These are phyloP conservation scores for Rhynchospora breviuscula DNA, from an alignment of 176 grass and related monocot genomes.

Conservation along the genomic window DNA sequence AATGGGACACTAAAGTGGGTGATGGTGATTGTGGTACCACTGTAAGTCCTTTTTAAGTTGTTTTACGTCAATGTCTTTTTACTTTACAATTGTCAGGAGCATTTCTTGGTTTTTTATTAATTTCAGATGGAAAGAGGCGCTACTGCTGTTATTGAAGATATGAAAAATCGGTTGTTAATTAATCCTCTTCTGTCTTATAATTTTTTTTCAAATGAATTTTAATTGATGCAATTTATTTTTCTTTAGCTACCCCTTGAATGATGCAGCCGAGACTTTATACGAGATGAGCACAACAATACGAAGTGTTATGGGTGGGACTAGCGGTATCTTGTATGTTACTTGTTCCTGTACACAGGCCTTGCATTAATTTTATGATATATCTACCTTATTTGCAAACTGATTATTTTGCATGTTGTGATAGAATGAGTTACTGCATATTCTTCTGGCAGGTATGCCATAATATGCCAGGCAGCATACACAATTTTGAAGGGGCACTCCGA, in stretches of 20 bases:
- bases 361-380: background rate
- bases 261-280: conserved; percentile 42
- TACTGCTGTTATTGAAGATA: conserved; percentile 34
- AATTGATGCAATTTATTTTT: conserved; percentile 5
- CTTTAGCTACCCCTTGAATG: conserved; percentile 45
- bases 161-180: conserved; percentile 31
- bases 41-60: conserved; percentile 30
- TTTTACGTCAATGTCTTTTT: conserved; percentile 10
- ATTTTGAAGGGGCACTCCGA: conserved; percentile 26
- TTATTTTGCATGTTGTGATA: background rate
- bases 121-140: conserved; percentile 41
- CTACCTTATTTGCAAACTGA: background rate
- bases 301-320: conserved; percentile 44
- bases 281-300: conserved; percentile 33
- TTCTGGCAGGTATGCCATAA: conserved; percentile 36
- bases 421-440: background rate
- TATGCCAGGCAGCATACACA: conserved; percentile 39
- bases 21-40: conserved; percentile 49
- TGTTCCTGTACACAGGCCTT: background rate
- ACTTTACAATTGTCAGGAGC: background rate
- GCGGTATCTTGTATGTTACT: conserved; percentile 38
- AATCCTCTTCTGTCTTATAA: background rate
- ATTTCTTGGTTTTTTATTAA: background rate
- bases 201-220: background rate
- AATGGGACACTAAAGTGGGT: conserved; percentile 48